phyloP scores from a whole-genome alignment of 441 rosid genomes.

The Pelargonium australe region DNA sequence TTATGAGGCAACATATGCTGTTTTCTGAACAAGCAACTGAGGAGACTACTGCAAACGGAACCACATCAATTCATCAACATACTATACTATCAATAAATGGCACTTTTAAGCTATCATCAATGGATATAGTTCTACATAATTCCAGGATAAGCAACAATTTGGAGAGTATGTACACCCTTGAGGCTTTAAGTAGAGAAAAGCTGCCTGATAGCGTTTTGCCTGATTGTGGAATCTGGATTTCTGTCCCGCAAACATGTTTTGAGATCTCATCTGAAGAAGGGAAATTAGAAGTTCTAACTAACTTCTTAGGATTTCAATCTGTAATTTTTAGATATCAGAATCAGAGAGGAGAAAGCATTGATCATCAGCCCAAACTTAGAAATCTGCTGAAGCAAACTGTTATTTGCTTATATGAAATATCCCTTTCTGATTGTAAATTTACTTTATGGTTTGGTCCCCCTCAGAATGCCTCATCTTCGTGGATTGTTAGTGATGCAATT shows the following conservation, averaged over 20 bases:
- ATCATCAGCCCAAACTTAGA: conserved; percentile 38
- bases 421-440: conserved; percentile 51
- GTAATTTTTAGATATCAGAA: conserved; percentile 45
- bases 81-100: conserved; percentile 37
- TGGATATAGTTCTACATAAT: conserved; percentile 60
- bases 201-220: conserved; percentile 27
- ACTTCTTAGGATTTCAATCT: conserved; percentile 45
- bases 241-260: conserved; percentile 38
- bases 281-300: conserved; percentile 36
- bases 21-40: conserved; percentile 33
- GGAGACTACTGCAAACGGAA: conserved; percentile 29
- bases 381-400: conserved; percentile 40
- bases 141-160: conserved; percentile 34
- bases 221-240: conserved; percentile 58
- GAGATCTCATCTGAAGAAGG: conserved; percentile 50
- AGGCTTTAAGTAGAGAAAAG: conserved; percentile 27
- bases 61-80: conserved; percentile 28
- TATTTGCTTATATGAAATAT: conserved; percentile 52
- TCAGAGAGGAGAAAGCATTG: conserved; percentile 38
- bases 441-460: conserved; percentile 42
- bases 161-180: conserved; percentile 32
- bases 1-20: conserved; percentile 32
- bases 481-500: conserved; percentile 26
- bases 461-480: conserved; percentile 28
- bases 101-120: conserved; percentile 42